A percentile compares a stretch with the other conserved stretches of the same genome.
Conservation (phyloP, 176 grass and related monocot species). For the Avena eriantha region DNA sequence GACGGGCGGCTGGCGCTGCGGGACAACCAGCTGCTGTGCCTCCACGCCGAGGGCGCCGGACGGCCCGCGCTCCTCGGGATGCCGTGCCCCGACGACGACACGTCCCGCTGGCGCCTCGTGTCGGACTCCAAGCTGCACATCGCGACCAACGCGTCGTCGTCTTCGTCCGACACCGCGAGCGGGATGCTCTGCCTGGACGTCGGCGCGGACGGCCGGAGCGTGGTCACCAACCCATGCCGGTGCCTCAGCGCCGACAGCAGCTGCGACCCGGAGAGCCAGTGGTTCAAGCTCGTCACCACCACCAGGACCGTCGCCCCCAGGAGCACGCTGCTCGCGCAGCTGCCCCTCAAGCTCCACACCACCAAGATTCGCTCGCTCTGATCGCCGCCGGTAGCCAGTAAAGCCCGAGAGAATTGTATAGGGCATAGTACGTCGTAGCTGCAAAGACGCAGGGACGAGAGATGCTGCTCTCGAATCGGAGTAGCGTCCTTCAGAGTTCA, state of each 20-base stretch:
- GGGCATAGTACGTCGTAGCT: not conserved
- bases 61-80: conserved; percentile 44
- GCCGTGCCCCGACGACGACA: conserved; percentile 57
- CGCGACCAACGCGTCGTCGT: conserved; percentile 39
- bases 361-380: conserved; percentile 52
- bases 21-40: conserved; percentile 45
- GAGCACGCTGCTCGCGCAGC: conserved; percentile 54
- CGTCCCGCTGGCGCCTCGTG: conserved; percentile 60
- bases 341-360: conserved; percentile 37
- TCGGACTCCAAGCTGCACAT: conserved; percentile 83
- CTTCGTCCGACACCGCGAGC: not conserved
- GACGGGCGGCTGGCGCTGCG: conserved; percentile 39
- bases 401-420: not conserved
- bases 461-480: not conserved
- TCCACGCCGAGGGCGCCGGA: conserved; percentile 55
- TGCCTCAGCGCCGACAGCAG: conserved; percentile 61
- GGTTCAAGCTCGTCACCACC: conserved; percentile 88
- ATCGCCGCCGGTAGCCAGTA: not conserved
- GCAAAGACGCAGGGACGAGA: not conserved
- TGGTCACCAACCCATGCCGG: conserved; percentile 72
- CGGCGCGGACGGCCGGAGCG: conserved; percentile 57
- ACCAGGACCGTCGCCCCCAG: conserved; percentile 36
- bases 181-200: conserved; percentile 77
- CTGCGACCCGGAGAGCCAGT: conserved; percentile 80
- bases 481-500: conserved; percentile 17